phyloP scores from a whole-genome alignment of 202 grass and related monocot genomes.

The Saccharum hybrid region DNA sequence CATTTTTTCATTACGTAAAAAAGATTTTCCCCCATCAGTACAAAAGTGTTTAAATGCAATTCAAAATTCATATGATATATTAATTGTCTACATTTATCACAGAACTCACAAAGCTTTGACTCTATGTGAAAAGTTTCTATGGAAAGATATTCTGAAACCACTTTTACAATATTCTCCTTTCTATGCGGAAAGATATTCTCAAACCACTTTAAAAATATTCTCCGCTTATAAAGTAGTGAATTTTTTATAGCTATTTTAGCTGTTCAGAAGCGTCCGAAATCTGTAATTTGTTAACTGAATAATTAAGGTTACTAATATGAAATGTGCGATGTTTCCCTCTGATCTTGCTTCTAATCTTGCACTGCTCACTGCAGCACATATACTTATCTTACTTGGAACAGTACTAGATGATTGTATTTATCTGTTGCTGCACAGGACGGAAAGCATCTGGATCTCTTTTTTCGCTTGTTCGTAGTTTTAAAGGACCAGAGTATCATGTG shows the following conservation, averaged over 20 bases:
- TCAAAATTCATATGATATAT: constrained; percentile 4
- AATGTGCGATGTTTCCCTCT: constrained; percentile 18
- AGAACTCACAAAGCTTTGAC: not conserved
- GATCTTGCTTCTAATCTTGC: not conserved
- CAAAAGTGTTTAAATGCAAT: not conserved
- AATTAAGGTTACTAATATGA: constrained; percentile 7
- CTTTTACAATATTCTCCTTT: not conserved
- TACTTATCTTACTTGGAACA: constrained; percentile 20
- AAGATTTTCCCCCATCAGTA: not conserved
- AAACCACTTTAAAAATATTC: not conserved
- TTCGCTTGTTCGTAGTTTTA: constrained; percentile 24
- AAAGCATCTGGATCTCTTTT: constrained; percentile 60
- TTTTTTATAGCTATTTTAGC: not conserved
- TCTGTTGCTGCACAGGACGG: constrained; percentile 38
- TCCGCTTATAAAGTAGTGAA: not conserved
- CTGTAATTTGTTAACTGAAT: constrained; percentile 4
- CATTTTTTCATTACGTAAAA: not conserved
- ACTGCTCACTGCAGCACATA: not conserved
- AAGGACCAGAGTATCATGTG: constrained; percentile 52
- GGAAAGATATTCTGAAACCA: not conserved
- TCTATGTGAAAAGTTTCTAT: not conserved
- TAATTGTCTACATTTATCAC: not conserved
- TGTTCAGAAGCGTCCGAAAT: not conserved
- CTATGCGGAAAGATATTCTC: not conserved
- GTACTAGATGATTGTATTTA: constrained; percentile 16